A percentile compares a stretch with the other conserved stretches of the same genome.
These are phyloP conservation scores for Oryza punctata DNA, from an alignment of 176 grass and related monocot species.

Conservation along the genomic window DNA sequence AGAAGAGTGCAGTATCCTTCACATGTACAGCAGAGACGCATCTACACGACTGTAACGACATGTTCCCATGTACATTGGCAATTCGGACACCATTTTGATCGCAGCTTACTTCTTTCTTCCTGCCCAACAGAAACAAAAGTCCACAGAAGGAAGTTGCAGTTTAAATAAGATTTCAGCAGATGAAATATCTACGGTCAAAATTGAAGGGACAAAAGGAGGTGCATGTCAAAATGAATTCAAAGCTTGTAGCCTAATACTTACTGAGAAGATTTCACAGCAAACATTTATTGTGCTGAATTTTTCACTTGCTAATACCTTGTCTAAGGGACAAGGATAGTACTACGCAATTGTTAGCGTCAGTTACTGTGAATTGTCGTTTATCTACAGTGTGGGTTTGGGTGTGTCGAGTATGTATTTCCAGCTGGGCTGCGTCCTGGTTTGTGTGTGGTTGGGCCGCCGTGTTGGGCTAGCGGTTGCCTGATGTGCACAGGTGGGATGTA, in stretches of 20 bases:
- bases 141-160: constrained; percentile 3
- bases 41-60: not conserved
- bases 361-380: no score
- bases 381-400: no score
- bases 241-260: not conserved
- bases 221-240: not conserved
- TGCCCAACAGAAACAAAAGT: constrained; percentile 29
- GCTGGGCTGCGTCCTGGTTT: no score
- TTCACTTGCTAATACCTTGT: not conserved
- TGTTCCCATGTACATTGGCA: not conserved
- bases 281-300: not conserved
- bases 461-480: no score
- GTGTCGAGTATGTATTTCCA: no score
- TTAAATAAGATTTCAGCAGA: constrained; percentile 17
- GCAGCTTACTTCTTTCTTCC: not conserved
- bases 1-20: not conserved
- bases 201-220: constrained; percentile 3
- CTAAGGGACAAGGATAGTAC: not conserved
- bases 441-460: no score
- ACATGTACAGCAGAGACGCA: not conserved
- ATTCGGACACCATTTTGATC: constrained; percentile 8
- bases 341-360: no score
- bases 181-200: not conserved
- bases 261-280: not conserved
- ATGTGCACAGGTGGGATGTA: no score